Percentiles rank a stretch among this genome's conserved stretches.
phyloP scores from a whole-genome alignment of 2,329 filamentous ascomycete genomes.

The Botryotinia narcissicola region DNA sequence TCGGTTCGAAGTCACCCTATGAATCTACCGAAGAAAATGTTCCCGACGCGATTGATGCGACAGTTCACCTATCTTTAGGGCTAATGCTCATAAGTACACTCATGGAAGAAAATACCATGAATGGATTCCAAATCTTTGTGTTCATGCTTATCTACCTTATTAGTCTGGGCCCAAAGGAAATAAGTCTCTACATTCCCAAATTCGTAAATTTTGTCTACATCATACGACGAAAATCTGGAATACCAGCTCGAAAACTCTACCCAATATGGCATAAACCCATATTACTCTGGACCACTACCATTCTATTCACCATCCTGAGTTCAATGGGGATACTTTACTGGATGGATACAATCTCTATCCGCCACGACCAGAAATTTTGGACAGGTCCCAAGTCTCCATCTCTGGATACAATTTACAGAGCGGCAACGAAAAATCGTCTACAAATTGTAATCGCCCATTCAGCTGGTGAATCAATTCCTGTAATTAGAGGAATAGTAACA shows the following conservation, averaged over 20 bases:
- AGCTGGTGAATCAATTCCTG: slow-evolving; percentile 27
- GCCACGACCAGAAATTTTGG: slow-evolving; percentile 28
- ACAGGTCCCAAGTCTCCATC: slow-evolving; percentile 21
- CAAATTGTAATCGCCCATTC: slow-evolving; percentile 36
- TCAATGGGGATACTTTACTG: slow-evolving; percentile 31
- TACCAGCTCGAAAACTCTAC: slow-evolving; percentile 21
- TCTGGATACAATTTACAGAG: slow-evolving; percentile 31
- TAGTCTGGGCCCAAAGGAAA: slow-evolving; percentile 33
- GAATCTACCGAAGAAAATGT: slow-evolving; percentile 30
- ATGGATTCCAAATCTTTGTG: slow-evolving; percentile 31
- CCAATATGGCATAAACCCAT: slow-evolving; percentile 30
- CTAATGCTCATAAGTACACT: slow-evolving; percentile 14
- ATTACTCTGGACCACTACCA: slow-evolving; percentile 29
- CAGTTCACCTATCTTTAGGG: slow-evolving; percentile 32
- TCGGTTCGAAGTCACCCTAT: slow-evolving; percentile 26
- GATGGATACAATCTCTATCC: slow-evolving; percentile 31
- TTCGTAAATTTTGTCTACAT: slow-evolving; percentile 27
- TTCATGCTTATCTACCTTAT: slow-evolving; percentile 32
- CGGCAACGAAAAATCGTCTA: slow-evolving; percentile 29
- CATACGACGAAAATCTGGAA: slow-evolving; percentile 25
- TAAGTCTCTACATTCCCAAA: slow-evolving; percentile 32
- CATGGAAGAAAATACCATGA: slow-evolving; percentile 29
- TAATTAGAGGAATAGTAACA: slow-evolving; percentile 27
- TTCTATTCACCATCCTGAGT: slow-evolving; percentile 28
- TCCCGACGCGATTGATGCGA: slow-evolving; percentile 28